Evolutionary conservation across 208 protist species (phyloP), one percentile per base, ranked within the genome.

Genomic region (Leptomonas seymouri): DNA sequence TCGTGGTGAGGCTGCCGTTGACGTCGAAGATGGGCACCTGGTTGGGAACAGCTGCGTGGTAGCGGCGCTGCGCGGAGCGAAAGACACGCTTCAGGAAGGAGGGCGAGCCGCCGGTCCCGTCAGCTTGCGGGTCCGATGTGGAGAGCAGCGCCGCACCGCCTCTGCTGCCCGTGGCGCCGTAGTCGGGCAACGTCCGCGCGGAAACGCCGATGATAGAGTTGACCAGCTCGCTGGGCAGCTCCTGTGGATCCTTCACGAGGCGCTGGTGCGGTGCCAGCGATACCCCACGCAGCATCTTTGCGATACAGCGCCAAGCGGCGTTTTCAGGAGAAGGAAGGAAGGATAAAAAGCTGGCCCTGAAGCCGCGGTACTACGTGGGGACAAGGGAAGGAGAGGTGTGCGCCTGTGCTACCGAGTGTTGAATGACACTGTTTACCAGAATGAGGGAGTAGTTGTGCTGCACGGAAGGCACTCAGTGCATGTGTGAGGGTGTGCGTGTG

Each of bases 21-120:
- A 76, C 61, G 70, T 93, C 82, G 75, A 95, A 93, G 41, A 92
- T 73, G 21, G 80, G 87, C 45, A 93, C 79, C 45, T 81, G 67
- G 15, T 57, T 70, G 2, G 39, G 36, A 0, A 61, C 3, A n/a
- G n/a, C 27, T 20, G 57, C 48, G n/a, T 46, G n/a, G 34, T 55
- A 66, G 49, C 71, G 71, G 9, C 39, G 57, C 18, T 21, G 27
- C 8, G 59, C 48, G 31, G 11, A 46, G 36, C 70, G 54, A 27
- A 68, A 64, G 3, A 69, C 0, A 5, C 70, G 70, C 3, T 60
- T 49, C 34, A 68, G n/a, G 36, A 62, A 48, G 9, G 59, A 58
- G 23, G 42, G 59, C 1, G 34, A 27, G 21, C 8, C 21, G 30
- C 34, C n/a, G 20, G 11, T 3, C 7, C 14, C 41, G 23, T n/a